phyloP scores from a whole-genome alignment of 139 green algal genomes.

The Coelastrella sp. region DNA sequence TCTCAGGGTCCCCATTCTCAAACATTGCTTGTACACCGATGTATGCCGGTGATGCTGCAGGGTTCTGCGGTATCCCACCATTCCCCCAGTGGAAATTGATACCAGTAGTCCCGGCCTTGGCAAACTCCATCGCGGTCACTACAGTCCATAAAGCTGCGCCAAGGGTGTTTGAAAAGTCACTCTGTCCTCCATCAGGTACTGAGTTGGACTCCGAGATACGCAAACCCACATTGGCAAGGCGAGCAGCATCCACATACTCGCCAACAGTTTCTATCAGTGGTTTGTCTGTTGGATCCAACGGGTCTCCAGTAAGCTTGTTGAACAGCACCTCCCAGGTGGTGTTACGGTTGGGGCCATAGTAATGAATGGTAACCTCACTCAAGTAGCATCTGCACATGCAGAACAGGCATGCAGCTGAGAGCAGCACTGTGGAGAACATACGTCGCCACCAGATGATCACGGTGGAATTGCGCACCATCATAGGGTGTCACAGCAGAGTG shows the following conservation, averaged over 20 bases:
- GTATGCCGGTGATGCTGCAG: slow-evolving; percentile 15
- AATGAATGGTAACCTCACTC: slow-evolving; percentile 36
- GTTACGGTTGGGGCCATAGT: slow-evolving; percentile 39
- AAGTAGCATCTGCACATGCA: slow-evolving; percentile 46
- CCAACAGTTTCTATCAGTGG: neutral
- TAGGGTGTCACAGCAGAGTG: no score
- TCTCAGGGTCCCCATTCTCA: slow-evolving; percentile 3
- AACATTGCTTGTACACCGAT: slow-evolving; percentile 37
- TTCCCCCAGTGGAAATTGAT: slow-evolving; percentile 51
- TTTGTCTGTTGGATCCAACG: neutral
- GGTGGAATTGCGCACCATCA: no score
- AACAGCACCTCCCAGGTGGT: slow-evolving; percentile 27
- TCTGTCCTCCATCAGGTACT: slow-evolving; percentile 33
- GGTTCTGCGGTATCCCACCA: neutral
- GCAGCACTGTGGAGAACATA: no score
- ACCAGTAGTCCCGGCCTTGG: slow-evolving; percentile 3
- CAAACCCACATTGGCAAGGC: neutral
- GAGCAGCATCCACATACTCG: neutral
- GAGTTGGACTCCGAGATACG: slow-evolving; percentile 35
- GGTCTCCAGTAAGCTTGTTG: neutral
- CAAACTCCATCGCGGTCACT: slow-evolving; percentile 22
- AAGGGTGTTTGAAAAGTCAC: slow-evolving; percentile 19
- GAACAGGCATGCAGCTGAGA: no score
- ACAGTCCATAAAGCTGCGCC: slow-evolving; percentile 36
- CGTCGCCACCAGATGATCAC: no score